Conservation (phyloP, 2,329 filamentous ascomycete genomes). For the Cladosporium sphaerospermum region DNA sequence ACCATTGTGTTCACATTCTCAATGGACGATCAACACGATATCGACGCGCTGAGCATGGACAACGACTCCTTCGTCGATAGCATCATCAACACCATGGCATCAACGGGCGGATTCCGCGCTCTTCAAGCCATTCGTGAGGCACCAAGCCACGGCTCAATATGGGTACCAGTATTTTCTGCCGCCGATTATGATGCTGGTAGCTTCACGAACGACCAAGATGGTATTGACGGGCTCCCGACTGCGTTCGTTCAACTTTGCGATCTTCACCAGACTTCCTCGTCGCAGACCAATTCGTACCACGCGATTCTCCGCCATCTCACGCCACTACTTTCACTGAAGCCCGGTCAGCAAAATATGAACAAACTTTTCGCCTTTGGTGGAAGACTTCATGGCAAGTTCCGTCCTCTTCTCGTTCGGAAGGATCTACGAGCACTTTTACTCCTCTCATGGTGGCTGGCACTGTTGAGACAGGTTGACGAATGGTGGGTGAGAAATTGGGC, state of each 20-base stretch:
- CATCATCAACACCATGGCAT: constrained; percentile 14
- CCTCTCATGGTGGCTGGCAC: constrained; percentile 18
- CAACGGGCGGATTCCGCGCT: constrained; percentile 15
- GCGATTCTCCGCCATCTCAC: constrained; percentile 15
- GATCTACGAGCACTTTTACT: constrained; percentile 17
- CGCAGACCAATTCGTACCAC: constrained; percentile 16
- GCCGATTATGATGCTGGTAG: constrained; percentile 13
- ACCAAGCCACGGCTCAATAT: constrained; percentile 7
- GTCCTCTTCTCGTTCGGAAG: constrained; percentile 13
- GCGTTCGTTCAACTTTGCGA: constrained; percentile 18
- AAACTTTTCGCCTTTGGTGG: constrained; percentile 18
- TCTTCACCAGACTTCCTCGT: constrained; percentile 13
- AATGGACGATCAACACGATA: constrained; percentile 11
- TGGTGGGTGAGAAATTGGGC: constrained; percentile 18
- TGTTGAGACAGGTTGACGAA: constrained; percentile 17
- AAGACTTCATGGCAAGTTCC: constrained; percentile 13
- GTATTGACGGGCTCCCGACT: constrained; percentile 14
- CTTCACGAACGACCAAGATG: constrained; percentile 12
- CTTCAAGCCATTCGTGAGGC: constrained; percentile 7
- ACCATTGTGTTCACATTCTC: constrained; percentile 18
- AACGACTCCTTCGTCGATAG: constrained; percentile 4
- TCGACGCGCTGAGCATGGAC: background rate
- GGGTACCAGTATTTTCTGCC: constrained; percentile 12
- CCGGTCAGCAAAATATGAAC: constrained; percentile 13
- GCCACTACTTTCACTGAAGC: constrained; percentile 15